phyloP scores from a whole-genome alignment of 2,329 filamentous ascomycete species.

The Clarireedia hainanense region DNA sequence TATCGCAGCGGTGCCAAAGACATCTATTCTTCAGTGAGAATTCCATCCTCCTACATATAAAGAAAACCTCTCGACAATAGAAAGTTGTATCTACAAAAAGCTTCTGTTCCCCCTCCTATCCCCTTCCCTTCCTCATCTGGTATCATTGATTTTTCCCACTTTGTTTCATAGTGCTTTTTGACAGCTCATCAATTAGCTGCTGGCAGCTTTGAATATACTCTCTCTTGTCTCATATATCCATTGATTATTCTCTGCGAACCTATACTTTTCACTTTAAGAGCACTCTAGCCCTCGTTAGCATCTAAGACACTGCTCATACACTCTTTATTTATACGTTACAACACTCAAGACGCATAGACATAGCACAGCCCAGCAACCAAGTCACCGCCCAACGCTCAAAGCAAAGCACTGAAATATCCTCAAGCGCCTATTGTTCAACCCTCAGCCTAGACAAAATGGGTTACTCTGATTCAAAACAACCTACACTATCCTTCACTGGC shows the following conservation, averaged over 20 bases:
- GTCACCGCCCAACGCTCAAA: not conserved
- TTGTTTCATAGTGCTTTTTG: not conserved
- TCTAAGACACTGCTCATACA: not conserved
- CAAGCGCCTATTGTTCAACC: too few species aligned
- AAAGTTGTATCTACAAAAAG: conserved; percentile 7
- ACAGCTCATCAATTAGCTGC: conserved; percentile 15
- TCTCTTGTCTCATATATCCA: not conserved
- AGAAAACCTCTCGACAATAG: not conserved
- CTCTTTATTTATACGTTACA: too few species aligned
- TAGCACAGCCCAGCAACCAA: not conserved
- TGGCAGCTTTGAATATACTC: conserved; percentile 19
- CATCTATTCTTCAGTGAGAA: not conserved
- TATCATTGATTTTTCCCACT: not conserved
- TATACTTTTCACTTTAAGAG: not conserved
- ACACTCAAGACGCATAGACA: not conserved
- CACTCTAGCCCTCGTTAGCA: not conserved
- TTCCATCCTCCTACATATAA: not conserved
- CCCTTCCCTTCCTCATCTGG: not conserved
- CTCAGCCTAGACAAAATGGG: not conserved
- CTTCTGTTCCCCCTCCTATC: not conserved
- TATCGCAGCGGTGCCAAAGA: not conserved
- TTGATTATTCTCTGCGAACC: too few species aligned
- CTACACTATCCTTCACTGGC: not conserved
- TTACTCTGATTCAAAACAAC: not conserved
- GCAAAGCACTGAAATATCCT: not conserved